Evolutionary conservation across 257 asterid genomes (phyloP), one percentile per base, ranked within the genome.

Genomic region (Fraxinus quadrangulata): DNA sequence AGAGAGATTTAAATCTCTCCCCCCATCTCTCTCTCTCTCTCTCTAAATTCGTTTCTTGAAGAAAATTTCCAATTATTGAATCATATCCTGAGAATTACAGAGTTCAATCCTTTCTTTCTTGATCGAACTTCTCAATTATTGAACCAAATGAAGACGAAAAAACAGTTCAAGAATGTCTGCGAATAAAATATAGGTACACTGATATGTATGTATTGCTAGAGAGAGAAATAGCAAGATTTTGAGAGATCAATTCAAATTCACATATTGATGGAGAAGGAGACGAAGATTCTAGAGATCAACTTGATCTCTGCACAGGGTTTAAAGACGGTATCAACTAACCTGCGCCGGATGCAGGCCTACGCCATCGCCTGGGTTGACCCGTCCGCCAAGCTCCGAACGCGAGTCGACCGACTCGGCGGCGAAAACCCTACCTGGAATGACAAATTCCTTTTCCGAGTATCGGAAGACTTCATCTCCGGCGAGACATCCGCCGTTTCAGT

Each of bases 391-490:
- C 97, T 95, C 79, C 92, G 92, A n/a, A 87, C 97, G 51, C 83
- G 86, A 4, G 75, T 88, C 34, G 99, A 96, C 78, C 84, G 87
- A 1, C 71, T 86, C 65, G 95, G 95, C 23, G 87, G 91, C 63
- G 97, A 87, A 47, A 93, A 92, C 80, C 98, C 99, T 37, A 90
- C 91, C 68, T 93, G 98, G 99, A 93, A 96, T 83, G 99, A 93
- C 84, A 92, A 90, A 34, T 95, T 95, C 75, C 93, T 93, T 70
- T 95, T 95, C 83, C 88, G 94, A 13, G 96, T 93, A 40, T 80
- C 92, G 12, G 77, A 89, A 1, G 91, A 88, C 0, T 95, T 95
- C 87, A 30, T 90, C 37, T 72, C 91, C 26, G 77, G 91, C 37
- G 99, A 95, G 0, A 95, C 99, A 13, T 90, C 98, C 78, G 98